Evolutionary conservation across 2,329 filamentous ascomycete genomes (phyloP), one percentile per base, ranked within the genome.

Genomic region (Colletotrichum filicis): DNA sequence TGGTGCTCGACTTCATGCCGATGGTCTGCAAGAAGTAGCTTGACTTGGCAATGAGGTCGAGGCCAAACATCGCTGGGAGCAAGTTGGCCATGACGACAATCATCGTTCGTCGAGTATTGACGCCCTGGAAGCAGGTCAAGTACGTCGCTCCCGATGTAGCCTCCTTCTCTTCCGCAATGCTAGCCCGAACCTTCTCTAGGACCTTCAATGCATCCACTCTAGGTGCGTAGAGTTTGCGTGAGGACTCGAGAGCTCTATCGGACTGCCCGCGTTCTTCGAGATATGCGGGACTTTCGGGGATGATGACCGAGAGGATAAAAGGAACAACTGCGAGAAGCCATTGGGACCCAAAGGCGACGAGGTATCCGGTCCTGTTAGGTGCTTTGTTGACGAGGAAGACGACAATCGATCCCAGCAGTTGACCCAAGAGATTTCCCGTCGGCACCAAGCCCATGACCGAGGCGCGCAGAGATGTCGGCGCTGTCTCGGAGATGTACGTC

Each of bases 1-100:
- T 82, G 30, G 66, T 52, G 28, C 66, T 64, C 12, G 78, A 74
- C 1, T 62, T 63, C 74, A 83, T 79, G 14, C 81, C 82, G 2
- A 83, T 76, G 58, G 79, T 79, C 11, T 82, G 75, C 1, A 79
- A 73, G 28, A 82, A 82, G 37, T 87, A 87, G 53, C 82, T 85
- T 1, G 81, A 79, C 57, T 83, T 83, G 1, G 82, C 80, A 1
- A 87, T 78, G 4, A 88, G 79, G 0, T 82, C 79, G 0, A 87
- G 78, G 0, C 86, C 86, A 52, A 87, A 87, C 55, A 87, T 76
- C 53, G 82, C 80, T 1, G 85, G 84, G 2, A 87, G 73, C 4
- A 83, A 73, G 58, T 82, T 83, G 1, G 84, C 83, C 70, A 85
- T 83, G 12, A 82, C 76, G 69, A 83, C 81, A 42, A 86, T 82